Conservation (phyloP, 495 filamentous ascomycete genomes). For the Penicillium cataractarum region DNA sequence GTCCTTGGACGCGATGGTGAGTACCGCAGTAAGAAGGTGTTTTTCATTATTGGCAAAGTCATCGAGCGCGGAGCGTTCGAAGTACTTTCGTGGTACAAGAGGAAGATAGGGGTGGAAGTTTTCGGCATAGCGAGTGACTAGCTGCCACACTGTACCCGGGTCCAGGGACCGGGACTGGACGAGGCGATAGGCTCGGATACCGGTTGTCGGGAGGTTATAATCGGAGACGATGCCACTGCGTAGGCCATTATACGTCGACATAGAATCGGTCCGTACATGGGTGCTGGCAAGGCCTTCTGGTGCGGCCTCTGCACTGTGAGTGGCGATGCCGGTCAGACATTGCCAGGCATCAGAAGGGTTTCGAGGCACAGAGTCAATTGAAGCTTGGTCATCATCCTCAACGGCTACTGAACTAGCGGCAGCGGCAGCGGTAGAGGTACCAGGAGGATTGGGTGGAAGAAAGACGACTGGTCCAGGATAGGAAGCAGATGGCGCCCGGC, state of each 20-base stretch:
- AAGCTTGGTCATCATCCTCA: conserved; percentile 45
- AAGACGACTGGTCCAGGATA: conserved; percentile 46
- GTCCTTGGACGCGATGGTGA: conserved; percentile 66
- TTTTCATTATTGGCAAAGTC: conserved; percentile 57
- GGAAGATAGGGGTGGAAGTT: conserved; percentile 67
- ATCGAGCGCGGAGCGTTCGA: conserved; percentile 51
- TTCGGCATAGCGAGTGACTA: conserved; percentile 56
- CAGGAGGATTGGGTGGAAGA: conserved; percentile 39
- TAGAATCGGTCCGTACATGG: conserved; percentile 27
- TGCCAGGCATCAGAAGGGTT: conserved; percentile 57
- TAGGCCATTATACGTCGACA: conserved; percentile 35
- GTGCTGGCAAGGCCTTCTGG: conserved; percentile 25
- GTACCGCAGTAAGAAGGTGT: conserved; percentile 63
- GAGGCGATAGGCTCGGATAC: conserved; percentile 53
- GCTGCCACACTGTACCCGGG: conserved; percentile 49
- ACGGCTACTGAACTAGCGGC: conserved; percentile 30
- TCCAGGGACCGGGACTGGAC: conserved; percentile 54
- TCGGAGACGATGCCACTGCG: conserved; percentile 35
- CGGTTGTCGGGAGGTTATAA: conserved; percentile 32
- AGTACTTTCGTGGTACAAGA: conserved; percentile 57
- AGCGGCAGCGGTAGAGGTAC: neutral
- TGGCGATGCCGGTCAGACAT: conserved; percentile 47
- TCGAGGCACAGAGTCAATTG: conserved; percentile 46
- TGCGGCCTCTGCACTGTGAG: conserved; percentile 29
- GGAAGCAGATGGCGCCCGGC: conserved; percentile 30